Base-by-base conservation (phyloP, 768 basidiomycete species). In the Daedaleopsis nitida region DNA sequence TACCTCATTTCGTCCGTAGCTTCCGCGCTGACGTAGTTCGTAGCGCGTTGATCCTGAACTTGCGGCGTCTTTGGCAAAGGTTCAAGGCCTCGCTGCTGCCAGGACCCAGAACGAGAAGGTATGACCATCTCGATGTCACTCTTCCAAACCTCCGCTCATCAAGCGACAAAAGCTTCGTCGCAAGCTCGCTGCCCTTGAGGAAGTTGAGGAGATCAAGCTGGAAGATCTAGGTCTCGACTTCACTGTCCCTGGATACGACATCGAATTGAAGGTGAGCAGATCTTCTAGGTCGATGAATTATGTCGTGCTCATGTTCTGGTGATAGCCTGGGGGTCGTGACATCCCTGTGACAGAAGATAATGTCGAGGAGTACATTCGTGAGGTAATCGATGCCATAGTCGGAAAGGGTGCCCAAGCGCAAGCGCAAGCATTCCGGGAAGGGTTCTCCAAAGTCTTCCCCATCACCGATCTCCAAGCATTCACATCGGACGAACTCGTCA, bases 401-500 rank as follows among this genome's bases (percentile, higher is more conserved):
- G 91, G 92, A 1, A 84, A 85, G 54, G 95, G 96, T 2, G 83
- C 88, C 19, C 78, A 82, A 55, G 76, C 84, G 1, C 95, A 97
- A 75, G 90, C 91, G 8, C 86, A 89, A 69, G 94, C 95, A 2
- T 98, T 99, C 86, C 83, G 87, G 65, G 92, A 95, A 64, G 96
- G 94, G 1, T 96, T 96, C 75, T 94, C 93, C 1, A 94, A 95
- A 72, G 95, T 98, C 34, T 98, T 99, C 82, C 92, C 96, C 5
- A 87, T 98, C 49, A 78, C 82, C 27, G 96, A 99, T 69, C 78
- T 99, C 34, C 86, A 90, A 66, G 91, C 93, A 7, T 99, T 99
- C 77, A 90, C 96, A 39, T 84, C 93, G 5, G 93, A 97, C 60
- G 97, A 99, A 74, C 77, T 99, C n/a, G 91, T 91, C 16, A 91